Evolutionary conservation across 2,329 filamentous ascomycete genomes (phyloP).

Genomic region (Elsinoe necatrix): DNA sequence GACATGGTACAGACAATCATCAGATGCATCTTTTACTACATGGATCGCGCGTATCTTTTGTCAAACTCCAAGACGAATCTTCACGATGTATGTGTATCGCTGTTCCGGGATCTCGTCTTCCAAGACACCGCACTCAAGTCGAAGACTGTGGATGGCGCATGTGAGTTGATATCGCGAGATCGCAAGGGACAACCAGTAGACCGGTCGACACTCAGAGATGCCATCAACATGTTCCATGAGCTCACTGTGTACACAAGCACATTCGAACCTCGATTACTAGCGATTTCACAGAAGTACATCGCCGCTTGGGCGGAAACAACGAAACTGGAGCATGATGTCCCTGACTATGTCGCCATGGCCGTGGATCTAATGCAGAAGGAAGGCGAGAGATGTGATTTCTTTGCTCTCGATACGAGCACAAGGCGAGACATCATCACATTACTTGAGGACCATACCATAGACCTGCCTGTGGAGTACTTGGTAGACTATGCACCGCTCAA

Average conservation of each 20-base stretch:
- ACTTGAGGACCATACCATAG: constrained; percentile 65
- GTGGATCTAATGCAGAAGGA: constrained; percentile 63
- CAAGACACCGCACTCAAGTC: constrained; percentile 43
- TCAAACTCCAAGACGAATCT: constrained; percentile 65
- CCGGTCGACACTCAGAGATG: constrained; percentile 58
- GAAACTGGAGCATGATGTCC: constrained; percentile 53
- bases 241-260: constrained; percentile 68
- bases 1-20: constrained; percentile 53
- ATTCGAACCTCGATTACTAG: constrained; percentile 71
- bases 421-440: constrained; percentile 65
- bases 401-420: constrained; percentile 74
- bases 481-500: constrained; percentile 49
- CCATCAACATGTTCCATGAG: constrained; percentile 77
- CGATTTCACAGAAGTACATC: constrained; percentile 60
- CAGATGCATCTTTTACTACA: constrained; percentile 83
- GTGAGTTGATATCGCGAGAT: constrained; percentile 65
- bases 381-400: constrained; percentile 66
- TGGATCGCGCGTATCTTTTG: constrained; percentile 82
- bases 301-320: constrained; percentile 59
- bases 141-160: constrained; percentile 60
- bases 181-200: constrained; percentile 51
- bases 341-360: constrained; percentile 66
- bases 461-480: constrained; percentile 49
- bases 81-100: constrained; percentile 67
- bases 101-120: constrained; percentile 61